A percentile compares a stretch with the other conserved stretches of the same genome.
These are phyloP conservation scores for Wallacemonas sp. DNA, from an alignment of 208 protist genomes.

Conservation along the genomic window DNA sequence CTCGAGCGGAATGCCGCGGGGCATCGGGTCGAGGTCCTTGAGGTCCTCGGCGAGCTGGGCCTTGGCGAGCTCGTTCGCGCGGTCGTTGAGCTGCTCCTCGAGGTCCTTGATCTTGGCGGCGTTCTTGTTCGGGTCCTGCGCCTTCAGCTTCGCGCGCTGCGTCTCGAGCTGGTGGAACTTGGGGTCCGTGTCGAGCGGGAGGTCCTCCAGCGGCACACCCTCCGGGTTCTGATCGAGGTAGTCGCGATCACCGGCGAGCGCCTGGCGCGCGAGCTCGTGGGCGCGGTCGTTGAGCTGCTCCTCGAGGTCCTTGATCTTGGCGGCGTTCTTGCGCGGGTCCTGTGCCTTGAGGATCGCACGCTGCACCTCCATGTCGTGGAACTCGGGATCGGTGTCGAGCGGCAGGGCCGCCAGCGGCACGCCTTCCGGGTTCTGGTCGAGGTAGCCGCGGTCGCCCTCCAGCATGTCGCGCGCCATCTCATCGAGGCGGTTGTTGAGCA, in stretches of 20 bases:
- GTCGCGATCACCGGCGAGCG: constrained; percentile 50
- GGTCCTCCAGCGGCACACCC: constrained; percentile 56
- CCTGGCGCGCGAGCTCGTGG: constrained; percentile 64
- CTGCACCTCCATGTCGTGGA: constrained; percentile 73
- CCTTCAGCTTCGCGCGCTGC: constrained; percentile 75
- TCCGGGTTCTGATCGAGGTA: constrained; percentile 74
- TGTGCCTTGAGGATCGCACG: constrained; percentile 47
- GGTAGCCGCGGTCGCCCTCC: constrained; percentile 49
- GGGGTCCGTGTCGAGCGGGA: constrained; percentile 68
- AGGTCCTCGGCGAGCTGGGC: constrained; percentile 65
- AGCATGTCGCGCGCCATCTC: constrained; percentile 64
- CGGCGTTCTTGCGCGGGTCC: constrained; percentile 56
- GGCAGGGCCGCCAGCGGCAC: constrained; percentile 58
- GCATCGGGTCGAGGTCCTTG: constrained; percentile 45
- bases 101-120: constrained; percentile 52
- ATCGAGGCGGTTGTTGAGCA: constrained; percentile 61
- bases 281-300: constrained; percentile 60
- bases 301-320: constrained; percentile 54
- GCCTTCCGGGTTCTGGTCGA: constrained; percentile 67
- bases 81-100: constrained; percentile 68
- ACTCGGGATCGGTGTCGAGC: constrained; percentile 67
- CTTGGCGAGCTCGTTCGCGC: constrained; percentile 57
- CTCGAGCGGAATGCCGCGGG: constrained; percentile 61
- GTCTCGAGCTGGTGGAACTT: constrained; percentile 68
- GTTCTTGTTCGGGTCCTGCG: constrained; percentile 55